These are phyloP conservation scores for Trichoderma asperellum DNA, from an alignment of 2,329 filamentous ascomycete genomes.

Conservation along the genomic window DNA sequence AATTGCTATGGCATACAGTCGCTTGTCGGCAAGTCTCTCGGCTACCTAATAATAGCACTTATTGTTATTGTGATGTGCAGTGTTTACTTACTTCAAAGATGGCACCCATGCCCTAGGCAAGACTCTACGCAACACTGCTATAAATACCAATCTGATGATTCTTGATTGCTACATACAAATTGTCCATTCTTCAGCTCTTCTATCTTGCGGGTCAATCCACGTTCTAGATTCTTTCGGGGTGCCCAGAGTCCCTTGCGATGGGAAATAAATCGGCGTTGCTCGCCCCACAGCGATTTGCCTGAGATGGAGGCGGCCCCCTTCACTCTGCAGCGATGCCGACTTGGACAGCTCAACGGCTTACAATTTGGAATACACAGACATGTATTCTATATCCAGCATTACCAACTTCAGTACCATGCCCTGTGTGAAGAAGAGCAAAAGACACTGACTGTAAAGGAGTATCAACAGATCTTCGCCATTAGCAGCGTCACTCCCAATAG, in stretches of 20 bases:
- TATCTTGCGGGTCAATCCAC: neutral
- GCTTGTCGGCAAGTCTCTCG: slow-evolving; percentile 15
- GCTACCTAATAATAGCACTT: slow-evolving; percentile 10
- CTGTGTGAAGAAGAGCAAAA: neutral
- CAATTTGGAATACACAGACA: neutral
- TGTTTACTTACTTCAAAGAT: neutral
- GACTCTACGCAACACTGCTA: neutral
- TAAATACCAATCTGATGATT: neutral
- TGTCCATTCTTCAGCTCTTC: neutral
- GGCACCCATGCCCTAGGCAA: neutral
- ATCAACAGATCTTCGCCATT: neutral
- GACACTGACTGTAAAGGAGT: neutral
- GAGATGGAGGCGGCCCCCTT: slow-evolving; percentile 7
- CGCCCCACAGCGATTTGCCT: slow-evolving; percentile 3
- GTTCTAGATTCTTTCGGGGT: slow-evolving; percentile 7
- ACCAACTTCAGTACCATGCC: neutral
- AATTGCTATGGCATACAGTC: neutral
- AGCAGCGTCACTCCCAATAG: neutral
- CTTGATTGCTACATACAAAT: neutral
- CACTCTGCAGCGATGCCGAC: slow-evolving; percentile 1
- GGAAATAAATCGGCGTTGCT: slow-evolving; percentile 11
- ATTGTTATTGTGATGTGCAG: neutral
- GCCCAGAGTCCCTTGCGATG: slow-evolving; percentile 4
- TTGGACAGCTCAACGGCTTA: neutral
- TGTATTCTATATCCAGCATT: neutral